Percentiles rank a stretch among this genome's conserved stretches.
Evolutionary conservation across 2,329 filamentous ascomycete species (phyloP).

Genomic region (Aspergillus sp.): DNA sequence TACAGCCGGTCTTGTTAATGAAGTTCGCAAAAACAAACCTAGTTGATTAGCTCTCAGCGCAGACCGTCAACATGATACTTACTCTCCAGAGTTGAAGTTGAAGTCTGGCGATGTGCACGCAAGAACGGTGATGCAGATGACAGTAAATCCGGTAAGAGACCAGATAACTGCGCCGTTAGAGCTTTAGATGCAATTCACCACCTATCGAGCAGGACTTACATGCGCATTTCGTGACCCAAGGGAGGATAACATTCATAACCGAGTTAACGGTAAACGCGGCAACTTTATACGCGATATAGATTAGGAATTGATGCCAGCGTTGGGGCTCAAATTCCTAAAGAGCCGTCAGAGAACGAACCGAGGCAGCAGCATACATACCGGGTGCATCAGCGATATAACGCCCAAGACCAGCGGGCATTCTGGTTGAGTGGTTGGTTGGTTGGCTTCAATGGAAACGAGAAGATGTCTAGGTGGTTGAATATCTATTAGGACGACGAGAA

Average conservation of each 20-base stretch:
- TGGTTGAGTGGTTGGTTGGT: too few relatives aligned
- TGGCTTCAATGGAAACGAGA: too few relatives aligned
- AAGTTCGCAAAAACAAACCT: conserved; percentile 53
- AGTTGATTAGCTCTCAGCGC: conserved; percentile 4
- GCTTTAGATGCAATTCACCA: background rate
- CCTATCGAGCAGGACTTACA: conserved; percentile 24
- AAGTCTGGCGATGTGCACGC: conserved; percentile 57
- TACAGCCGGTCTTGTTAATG: conserved; percentile 57
- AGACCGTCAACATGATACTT: conserved; percentile 33
- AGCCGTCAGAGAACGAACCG: background rate
- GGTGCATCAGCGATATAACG: conserved; percentile 53
- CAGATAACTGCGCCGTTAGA: conserved; percentile 45
- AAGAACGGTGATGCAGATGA: conserved; percentile 62
- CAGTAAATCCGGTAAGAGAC: conserved; percentile 58
- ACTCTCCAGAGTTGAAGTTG: conserved; percentile 53
- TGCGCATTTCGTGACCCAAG: conserved; percentile 57
- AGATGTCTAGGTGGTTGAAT: too few relatives aligned
- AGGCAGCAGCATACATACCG: conserved; percentile 20
- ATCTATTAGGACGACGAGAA: too few relatives aligned
- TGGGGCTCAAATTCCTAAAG: conserved; percentile 41
- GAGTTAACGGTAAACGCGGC: conserved; percentile 56
- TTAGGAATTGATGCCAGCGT: conserved; percentile 63
- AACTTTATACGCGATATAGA: conserved; percentile 57
- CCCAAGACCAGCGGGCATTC: conserved; percentile 60
- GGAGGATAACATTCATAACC: conserved; percentile 53